phyloP scores from a whole-genome alignment of 2,329 filamentous ascomycete genomes.

The Pyrenochaeta sp. region DNA sequence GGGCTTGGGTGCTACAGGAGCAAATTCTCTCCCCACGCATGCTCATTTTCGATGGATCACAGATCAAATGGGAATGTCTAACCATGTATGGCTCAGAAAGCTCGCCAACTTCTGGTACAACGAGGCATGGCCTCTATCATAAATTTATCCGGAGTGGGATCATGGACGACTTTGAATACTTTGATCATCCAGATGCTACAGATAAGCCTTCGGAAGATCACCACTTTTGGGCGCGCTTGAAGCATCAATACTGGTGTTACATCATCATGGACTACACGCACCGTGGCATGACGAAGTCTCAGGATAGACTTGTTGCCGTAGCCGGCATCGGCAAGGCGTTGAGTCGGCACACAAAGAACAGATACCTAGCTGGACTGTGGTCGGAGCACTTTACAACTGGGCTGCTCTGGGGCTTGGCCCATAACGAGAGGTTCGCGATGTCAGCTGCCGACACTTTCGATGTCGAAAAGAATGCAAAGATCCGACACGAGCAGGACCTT shows the following conservation, averaged over 20 bases:
- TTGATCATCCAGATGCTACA: slow-evolving; percentile 6
- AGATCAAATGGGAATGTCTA: slow-evolving; percentile 33
- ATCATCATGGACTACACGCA: slow-evolving; percentile 32
- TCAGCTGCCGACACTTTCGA: slow-evolving; percentile 16
- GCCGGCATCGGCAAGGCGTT: slow-evolving; percentile 28
- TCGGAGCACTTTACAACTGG: slow-evolving; percentile 20
- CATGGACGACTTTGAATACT: slow-evolving; percentile 19
- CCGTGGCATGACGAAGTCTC: slow-evolving; percentile 28
- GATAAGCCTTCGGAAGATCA: not conserved
- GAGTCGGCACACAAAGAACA: slow-evolving; percentile 13
- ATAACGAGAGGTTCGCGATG: slow-evolving; percentile 12
- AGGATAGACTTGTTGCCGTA: slow-evolving; percentile 28
- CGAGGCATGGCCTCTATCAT: slow-evolving; percentile 20
- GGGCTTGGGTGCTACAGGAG: slow-evolving; percentile 38
- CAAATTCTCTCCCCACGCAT: slow-evolving; percentile 28
- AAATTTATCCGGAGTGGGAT: slow-evolving; percentile 21
- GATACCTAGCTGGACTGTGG: slow-evolving; percentile 29
- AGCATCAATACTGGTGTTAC: slow-evolving; percentile 25
- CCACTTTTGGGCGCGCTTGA: slow-evolving; percentile 3
- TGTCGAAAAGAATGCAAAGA: slow-evolving; percentile 16
- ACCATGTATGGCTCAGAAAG: slow-evolving; percentile 26
- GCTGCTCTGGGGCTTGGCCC: slow-evolving; percentile 25
- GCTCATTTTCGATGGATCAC: slow-evolving; percentile 27
- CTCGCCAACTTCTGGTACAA: slow-evolving; percentile 18
- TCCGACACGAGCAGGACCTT: slow-evolving; percentile 20